These are phyloP conservation scores for Cryptococcus sp. DNA, from an alignment of 1,284 basidiomycete genomes.

Conservation along the genomic window DNA sequence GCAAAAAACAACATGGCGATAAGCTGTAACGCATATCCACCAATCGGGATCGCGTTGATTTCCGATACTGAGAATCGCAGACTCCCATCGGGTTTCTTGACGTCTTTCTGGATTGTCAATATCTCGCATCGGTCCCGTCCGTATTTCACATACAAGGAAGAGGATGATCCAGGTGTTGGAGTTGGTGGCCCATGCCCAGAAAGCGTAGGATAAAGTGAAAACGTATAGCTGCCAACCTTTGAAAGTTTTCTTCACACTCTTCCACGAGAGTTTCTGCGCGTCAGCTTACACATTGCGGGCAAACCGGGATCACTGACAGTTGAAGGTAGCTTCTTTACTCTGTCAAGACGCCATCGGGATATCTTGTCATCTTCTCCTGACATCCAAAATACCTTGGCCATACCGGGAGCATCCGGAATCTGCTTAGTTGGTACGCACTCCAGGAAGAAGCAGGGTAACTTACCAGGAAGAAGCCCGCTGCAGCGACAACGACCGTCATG, in stretches of 20 bases:
- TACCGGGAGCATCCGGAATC: constrained; percentile 23
- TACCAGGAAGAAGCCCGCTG: constrained; percentile 21
- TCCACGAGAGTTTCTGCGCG: not conserved
- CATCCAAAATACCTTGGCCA: constrained; percentile 22
- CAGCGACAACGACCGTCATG: constrained; percentile 30
- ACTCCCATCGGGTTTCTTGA: constrained; percentile 15
- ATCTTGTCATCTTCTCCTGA: constrained; percentile 15
- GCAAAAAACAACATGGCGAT: constrained; percentile 26
- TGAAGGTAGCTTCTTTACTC: constrained; percentile 17
- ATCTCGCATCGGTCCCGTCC: not conserved
- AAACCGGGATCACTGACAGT: constrained; percentile 9
- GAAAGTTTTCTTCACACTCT: constrained; percentile 9
- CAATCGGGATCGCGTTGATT: constrained; percentile 24
- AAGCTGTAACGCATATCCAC: constrained; percentile 25
- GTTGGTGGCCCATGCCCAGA: constrained; percentile 8
- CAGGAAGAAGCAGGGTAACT: not conserved
- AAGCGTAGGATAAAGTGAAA: constrained; percentile 18
- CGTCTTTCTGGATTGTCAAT: constrained; percentile 12
- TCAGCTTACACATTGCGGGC: not conserved
- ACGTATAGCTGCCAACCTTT: constrained; percentile 17
- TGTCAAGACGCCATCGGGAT: constrained; percentile 17
- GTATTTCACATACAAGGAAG: constrained; percentile 11
- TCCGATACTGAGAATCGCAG: constrained; percentile 14
- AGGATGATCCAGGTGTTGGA: constrained; percentile 29
- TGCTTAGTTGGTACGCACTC: not conserved